A percentile compares a stretch with the other conserved stretches of the same genome.
Conservation (phyloP, 345 rosid species). For the Chamaenerion angustifolium region DNA sequence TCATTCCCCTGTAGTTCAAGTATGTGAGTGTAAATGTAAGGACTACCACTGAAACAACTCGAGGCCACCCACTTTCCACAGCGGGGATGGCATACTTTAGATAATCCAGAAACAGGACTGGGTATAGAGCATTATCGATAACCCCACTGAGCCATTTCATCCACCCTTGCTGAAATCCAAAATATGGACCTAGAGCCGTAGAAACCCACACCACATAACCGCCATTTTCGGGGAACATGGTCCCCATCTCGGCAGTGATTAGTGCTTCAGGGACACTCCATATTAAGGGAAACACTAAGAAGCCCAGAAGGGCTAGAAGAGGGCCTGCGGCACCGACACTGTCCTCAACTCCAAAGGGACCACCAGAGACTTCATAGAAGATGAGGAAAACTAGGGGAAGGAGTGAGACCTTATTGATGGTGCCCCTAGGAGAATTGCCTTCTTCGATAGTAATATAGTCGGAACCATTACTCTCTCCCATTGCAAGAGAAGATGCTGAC, state of each 20-base stretch:
- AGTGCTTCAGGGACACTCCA: constrained; percentile 81
- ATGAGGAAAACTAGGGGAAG: constrained; percentile 59
- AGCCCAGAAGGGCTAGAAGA: constrained; percentile 50
- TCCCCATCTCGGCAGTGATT: constrained; percentile 75
- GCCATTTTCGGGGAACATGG: constrained; percentile 80
- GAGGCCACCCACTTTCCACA: constrained; percentile 39
- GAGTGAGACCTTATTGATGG: constrained; percentile 38
- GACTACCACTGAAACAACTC: constrained; percentile 27
- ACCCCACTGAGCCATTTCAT: constrained; percentile 82
- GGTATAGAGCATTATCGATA: constrained; percentile 63
- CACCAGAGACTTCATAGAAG: constrained; percentile 60
- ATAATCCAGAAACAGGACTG: constrained; percentile 61
- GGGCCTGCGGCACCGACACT: constrained; percentile 81
- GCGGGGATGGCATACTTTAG: constrained; percentile 50
- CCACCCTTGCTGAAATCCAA: constrained; percentile 90
- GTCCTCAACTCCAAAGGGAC: constrained; percentile 68
- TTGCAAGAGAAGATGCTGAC: constrained; percentile 18
- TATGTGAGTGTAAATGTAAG: constrained; percentile 41
- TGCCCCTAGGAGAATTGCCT: constrained; percentile 20
- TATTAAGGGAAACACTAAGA: constrained; percentile 52
- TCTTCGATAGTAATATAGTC: constrained; percentile 19
- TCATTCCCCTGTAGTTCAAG: constrained; percentile 59
- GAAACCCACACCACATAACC: constrained; percentile 83
- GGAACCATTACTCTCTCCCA: constrained; percentile 16
- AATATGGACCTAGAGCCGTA: constrained; percentile 50